phyloP scores from a whole-genome alignment of 306 rosid species.

The Dryas drummondii region DNA sequence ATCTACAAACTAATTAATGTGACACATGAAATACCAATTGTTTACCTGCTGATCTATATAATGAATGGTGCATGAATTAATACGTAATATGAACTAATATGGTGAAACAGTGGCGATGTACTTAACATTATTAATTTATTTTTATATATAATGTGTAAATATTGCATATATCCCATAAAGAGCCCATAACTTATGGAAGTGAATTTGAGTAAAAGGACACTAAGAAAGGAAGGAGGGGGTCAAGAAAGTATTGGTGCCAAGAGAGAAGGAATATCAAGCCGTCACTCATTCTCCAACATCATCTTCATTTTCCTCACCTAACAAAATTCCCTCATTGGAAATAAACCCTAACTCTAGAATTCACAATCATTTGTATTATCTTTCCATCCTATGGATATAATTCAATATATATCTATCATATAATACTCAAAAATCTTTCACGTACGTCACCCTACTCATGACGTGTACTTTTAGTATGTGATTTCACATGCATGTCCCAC shows the following conservation, averaged over 20 bases:
- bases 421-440: constrained; percentile 48
- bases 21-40: too few species aligned
- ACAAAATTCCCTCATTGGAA: constrained; percentile 53
- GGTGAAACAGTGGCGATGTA: too few species aligned
- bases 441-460: constrained; percentile 64
- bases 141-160: background rate
- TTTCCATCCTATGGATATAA: constrained; percentile 31
- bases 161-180: background rate
- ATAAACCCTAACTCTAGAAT: constrained; percentile 61
- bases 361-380: constrained; percentile 49
- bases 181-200: constrained; percentile 44
- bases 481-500: constrained; percentile 41
- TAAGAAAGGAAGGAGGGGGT: constrained; percentile 2
- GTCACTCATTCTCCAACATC: constrained; percentile 98
- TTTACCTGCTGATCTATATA: too few species aligned
- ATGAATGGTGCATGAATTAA: too few species aligned
- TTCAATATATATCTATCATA: constrained; percentile 30
- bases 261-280: constrained; percentile 71
- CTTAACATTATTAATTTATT: too few species aligned
- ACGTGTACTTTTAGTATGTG: constrained; percentile 51
- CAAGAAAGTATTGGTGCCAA: constrained; percentile 53
- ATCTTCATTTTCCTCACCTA: constrained; percentile 48
- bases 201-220: constrained; percentile 31
- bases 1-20: too few species aligned
- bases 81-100: too few species aligned